Conservation (phyloP, 2,329 filamentous ascomycete species). For the Grosmannia clavigera region DNA sequence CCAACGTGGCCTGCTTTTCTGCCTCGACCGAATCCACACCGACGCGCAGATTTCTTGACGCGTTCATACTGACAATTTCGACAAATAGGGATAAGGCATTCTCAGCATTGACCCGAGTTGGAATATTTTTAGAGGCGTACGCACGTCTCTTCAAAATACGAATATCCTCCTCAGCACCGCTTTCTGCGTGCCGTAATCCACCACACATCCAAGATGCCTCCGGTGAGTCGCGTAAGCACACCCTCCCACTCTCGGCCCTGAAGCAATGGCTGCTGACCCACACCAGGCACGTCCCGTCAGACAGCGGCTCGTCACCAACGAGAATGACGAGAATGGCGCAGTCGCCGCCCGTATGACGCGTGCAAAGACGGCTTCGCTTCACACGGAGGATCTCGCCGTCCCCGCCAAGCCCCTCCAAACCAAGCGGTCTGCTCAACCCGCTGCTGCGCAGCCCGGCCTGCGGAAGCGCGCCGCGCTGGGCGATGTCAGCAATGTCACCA, state of each 20-base stretch:
- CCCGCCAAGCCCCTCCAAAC: conserved; percentile 51
- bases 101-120: background rate
- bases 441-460: conserved; percentile 27
- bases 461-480: conserved; percentile 77
- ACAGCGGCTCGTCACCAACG: conserved; percentile 68
- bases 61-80: background rate
- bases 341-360: conserved; percentile 77
- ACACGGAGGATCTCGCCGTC: conserved; percentile 47
- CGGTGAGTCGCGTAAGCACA: conserved; percentile 7
- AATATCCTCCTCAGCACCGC: background rate
- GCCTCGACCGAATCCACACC: background rate
- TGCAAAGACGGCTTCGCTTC: conserved; percentile 72
- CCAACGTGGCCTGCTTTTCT: background rate
- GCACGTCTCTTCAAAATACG: background rate
- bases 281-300: conserved; percentile 47
- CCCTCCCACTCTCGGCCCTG: background rate
- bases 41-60: background rate
- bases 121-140: background rate
- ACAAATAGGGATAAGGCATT: background rate
- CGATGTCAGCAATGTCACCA: conserved; percentile 91
- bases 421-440: conserved; percentile 48
- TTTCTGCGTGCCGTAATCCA: background rate
- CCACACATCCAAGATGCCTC: conserved; percentile 8
- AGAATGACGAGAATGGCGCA: conserved; percentile 83
- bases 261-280: background rate